Base-by-base conservation (phyloP, 192 early-diverging fungal species). In the Linnemannia elongata region DNA sequence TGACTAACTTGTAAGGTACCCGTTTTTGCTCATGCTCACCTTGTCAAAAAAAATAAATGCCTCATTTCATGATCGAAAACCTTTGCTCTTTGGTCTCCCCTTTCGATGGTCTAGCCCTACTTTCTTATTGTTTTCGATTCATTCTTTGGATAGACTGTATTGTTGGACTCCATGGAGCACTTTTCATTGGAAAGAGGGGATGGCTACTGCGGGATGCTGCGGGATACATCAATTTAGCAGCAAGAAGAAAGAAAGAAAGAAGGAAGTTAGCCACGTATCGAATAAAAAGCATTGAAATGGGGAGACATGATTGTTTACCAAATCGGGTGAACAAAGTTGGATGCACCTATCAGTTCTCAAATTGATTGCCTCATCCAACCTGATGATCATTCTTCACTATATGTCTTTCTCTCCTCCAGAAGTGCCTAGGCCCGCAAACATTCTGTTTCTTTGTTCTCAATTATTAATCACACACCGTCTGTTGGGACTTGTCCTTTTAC, bases 1-100 rank as follows among this genome's bases (percentile, higher is more conserved):
- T 33, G 60, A 66, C 60, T 66, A 66, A 66, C 60, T 66, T 66
- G 30, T 66, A 66, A 66, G 60, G 60, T 66, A 66, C 60, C 4
- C 60, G n/a, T n/a, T 0, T 33, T 33, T 66, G 60, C 60, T 66
- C 60, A 52, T 66, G 60, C 60, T 66, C 60, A 49, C 47, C 13
- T 63, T 30, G n/a, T 27, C 27, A n/a, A 60, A n/a, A 12, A 10
- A 66, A 33, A 66, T 1, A 66, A 66, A 33, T 66, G 60, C 60
- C 60, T 66, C 60, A 66, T 33, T 66, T 66, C 24, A 57, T 6
- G n/a, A 9, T 57, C 55, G 55, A 57, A 57, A 57, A 57, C 6
- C 55, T 55, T 24, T 20, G 52, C 3, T 22, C 22, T 9, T 27
- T 57, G 6, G 55, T 6, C 22, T 39, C 44, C 12, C 15, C 44